Conservation (phyloP, 768 basidiomycete genomes). For the Psilocybe sp. region DNA sequence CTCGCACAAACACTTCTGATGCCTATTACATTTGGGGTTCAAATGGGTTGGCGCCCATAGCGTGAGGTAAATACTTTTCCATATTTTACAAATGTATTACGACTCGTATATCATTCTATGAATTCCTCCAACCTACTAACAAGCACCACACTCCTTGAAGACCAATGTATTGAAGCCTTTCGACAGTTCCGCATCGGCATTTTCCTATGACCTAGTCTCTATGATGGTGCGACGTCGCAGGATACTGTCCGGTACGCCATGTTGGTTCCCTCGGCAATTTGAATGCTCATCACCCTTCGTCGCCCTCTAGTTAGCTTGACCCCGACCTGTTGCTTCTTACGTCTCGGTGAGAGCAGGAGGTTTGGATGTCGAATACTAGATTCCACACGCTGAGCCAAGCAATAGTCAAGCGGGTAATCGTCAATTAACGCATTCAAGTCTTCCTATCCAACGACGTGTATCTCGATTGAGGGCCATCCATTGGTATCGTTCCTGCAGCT, state of each 20-base stretch:
- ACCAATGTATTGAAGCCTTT: slow-evolving; percentile 56
- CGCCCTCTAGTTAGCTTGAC: slow-evolving; percentile 72
- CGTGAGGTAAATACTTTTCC: slow-evolving; percentile 22
- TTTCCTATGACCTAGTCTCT: slow-evolving; percentile 13
- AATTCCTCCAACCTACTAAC: slow-evolving; percentile 10
- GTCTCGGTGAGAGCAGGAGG: slow-evolving; percentile 57
- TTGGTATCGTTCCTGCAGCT: slow-evolving; percentile 95
- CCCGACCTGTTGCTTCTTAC: slow-evolving; percentile 89
- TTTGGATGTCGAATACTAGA: slow-evolving; percentile 59
- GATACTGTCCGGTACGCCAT: slow-evolving; percentile 76
- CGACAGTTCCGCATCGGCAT: slow-evolving; percentile 31
- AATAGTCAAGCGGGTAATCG: slow-evolving; percentile 85
- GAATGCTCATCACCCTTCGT: neutral
- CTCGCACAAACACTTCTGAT: too few species aligned
- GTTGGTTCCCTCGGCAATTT: neutral
- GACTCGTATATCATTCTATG: slow-evolving; percentile 27
- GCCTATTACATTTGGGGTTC: slow-evolving; percentile 64
- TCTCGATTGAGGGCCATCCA: slow-evolving; percentile 96
- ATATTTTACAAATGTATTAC: slow-evolving; percentile 40
- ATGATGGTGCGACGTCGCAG: slow-evolving; percentile 63
- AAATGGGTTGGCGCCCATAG: slow-evolving; percentile 45
- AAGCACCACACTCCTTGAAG: slow-evolving; percentile 32
- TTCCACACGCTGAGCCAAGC: slow-evolving; percentile 95
- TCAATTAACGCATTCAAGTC: neutral
- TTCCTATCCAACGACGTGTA: slow-evolving; percentile 1